Evolutionary conservation across 2,329 filamentous ascomycete species (phyloP).

Genomic region (Paracoccidioides brasiliensis): DNA sequence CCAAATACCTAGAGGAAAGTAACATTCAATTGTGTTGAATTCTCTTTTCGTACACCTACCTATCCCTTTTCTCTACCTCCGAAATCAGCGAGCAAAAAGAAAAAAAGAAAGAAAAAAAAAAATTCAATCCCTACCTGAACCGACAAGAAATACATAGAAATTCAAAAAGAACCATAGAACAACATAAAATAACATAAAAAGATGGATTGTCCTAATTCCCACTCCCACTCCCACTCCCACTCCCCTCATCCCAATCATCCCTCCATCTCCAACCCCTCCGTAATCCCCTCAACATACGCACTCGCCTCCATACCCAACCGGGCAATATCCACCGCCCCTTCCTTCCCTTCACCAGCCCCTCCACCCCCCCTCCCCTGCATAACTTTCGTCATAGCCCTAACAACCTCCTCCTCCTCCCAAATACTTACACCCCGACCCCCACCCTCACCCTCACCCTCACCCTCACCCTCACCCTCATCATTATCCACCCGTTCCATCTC

Average conservation of each 20-base stretch:
- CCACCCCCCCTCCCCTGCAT: constrained; percentile 42
- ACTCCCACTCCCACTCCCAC: too few relatives aligned
- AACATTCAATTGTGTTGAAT: too few relatives aligned
- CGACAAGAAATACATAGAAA: too few relatives aligned
- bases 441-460: constrained; percentile 19
- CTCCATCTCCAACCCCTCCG: constrained; percentile 21
- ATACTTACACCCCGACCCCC: constrained; percentile 45
- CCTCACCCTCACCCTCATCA: not conserved
- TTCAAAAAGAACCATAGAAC: too few relatives aligned
- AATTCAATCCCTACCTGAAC: not conserved
- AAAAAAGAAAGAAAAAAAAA: not conserved
- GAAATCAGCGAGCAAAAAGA: not conserved
- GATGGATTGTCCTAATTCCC: too few relatives aligned
- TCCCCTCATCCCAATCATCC: not conserved
- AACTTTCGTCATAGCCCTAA: constrained; percentile 55
- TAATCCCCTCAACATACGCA: constrained; percentile 33
- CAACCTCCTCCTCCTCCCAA: constrained; percentile 56
- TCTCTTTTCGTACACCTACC: too few relatives aligned
- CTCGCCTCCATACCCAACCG: constrained; percentile 30
- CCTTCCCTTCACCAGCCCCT: constrained; percentile 37
- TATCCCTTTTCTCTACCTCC: too few relatives aligned
- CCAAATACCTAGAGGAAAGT: too few relatives aligned
- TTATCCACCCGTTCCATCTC: constrained; percentile 44
- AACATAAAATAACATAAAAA: too few relatives aligned
- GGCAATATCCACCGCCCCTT: constrained; percentile 28